phyloP scores from a whole-genome alignment of 2,329 filamentous ascomycete species.

The Epichloe amarillans region DNA sequence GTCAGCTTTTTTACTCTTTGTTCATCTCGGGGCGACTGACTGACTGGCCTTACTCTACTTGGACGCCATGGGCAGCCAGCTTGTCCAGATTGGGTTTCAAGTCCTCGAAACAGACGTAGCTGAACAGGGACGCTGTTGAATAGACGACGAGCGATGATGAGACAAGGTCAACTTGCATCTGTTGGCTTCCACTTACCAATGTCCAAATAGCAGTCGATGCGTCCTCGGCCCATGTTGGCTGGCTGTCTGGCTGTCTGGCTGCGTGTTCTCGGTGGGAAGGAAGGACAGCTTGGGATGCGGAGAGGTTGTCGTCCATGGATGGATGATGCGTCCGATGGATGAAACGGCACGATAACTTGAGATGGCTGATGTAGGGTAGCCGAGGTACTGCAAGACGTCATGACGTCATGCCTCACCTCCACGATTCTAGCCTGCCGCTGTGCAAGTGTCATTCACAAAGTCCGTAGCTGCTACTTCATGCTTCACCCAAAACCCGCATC shows the following conservation, averaged over 20 bases:
- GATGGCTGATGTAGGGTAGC: too few relatives aligned
- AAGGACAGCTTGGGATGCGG: neutral
- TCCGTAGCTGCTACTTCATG: too few relatives aligned
- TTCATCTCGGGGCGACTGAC: neutral
- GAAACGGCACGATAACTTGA: too few relatives aligned
- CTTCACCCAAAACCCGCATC: too few relatives aligned
- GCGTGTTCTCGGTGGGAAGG: neutral
- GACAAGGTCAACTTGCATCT: neutral
- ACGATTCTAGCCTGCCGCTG: too few relatives aligned
- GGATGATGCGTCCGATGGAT: too few relatives aligned
- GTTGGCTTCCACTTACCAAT: constrained; percentile 32
- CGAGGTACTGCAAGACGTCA: too few relatives aligned
- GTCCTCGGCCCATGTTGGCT: constrained; percentile 39
- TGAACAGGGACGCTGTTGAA: constrained; percentile 47
- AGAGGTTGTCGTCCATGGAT: too few relatives aligned
- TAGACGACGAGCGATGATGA: neutral
- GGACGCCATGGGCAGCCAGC: constrained; percentile 44
- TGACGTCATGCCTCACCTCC: too few relatives aligned
- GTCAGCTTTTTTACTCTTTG: neutral
- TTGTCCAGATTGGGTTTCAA: constrained; percentile 40
- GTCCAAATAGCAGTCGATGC: constrained; percentile 55
- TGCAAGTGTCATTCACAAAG: too few relatives aligned
- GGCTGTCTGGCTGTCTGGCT: neutral
- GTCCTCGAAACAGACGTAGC: constrained; percentile 43
- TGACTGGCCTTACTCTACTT: constrained; percentile 44